Percentiles rank a stretch among this genome's conserved stretches.
Evolutionary conservation across 208 protist genomes (phyloP).

Genomic region (Porcisia deanei): DNA sequence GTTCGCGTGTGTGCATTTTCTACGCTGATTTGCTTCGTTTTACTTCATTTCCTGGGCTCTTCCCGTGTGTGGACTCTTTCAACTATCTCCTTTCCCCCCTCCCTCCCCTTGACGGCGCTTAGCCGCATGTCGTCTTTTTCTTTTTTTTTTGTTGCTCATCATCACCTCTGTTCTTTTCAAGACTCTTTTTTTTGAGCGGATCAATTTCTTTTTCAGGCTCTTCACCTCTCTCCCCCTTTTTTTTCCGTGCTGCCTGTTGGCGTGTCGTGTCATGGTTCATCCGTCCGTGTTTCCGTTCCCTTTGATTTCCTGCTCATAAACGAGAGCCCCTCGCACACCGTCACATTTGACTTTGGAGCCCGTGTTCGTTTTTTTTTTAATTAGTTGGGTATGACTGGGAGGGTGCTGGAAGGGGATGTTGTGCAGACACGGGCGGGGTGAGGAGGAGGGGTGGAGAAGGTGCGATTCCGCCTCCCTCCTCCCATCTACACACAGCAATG

Average conservation of each 20-base stretch:
- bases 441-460: background rate
- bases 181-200: background rate
- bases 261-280: background rate
- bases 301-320: background rate
- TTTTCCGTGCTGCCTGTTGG: background rate
- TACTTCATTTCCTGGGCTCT: background rate
- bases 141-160: background rate
- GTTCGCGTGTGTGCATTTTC: background rate
- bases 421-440: background rate
- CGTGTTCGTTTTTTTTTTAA: background rate
- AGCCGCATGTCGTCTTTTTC: background rate
- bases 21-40: background rate
- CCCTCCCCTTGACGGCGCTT: background rate
- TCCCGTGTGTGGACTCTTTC: background rate
- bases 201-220: background rate
- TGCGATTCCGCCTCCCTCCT: background rate
- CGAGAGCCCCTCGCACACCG: background rate
- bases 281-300: background rate
- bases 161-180: background rate
- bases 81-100: background rate
- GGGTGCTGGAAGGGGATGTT: background rate
- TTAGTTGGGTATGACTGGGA: background rate
- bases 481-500: background rate
- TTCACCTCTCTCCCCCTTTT: background rate
- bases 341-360: background rate